Conservation (phyloP, 139 green algal genomes). For the Microglena sp. region DNA sequence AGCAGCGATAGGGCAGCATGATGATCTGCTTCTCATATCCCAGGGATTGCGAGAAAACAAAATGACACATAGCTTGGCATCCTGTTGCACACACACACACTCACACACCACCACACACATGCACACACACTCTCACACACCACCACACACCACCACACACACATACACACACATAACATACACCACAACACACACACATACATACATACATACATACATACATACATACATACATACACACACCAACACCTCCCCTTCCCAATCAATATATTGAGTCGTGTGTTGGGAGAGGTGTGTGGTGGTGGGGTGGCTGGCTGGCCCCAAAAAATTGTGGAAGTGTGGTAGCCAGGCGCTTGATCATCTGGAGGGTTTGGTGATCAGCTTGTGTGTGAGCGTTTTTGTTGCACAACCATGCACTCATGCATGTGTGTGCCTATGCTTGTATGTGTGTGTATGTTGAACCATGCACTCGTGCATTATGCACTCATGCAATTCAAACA, state of each 20-base stretch:
- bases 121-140: not conserved
- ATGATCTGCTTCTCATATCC: too few species aligned
- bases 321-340: not conserved
- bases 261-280: too few species aligned
- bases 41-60: too few species aligned
- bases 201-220: constrained; percentile 6
- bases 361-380: constrained; percentile 5
- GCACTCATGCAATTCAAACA: too few species aligned
- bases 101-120: not conserved
- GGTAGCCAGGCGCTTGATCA: constrained; percentile 80
- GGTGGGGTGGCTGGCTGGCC: not conserved
- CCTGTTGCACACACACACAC: not conserved
- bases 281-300: too few species aligned
- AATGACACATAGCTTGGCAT: not conserved
- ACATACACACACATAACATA: not conserved
- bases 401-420: not conserved
- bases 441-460: constrained; percentile 4
- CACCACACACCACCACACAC: not conserved
- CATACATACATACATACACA: not conserved
- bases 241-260: constrained; percentile 6
- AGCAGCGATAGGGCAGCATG: not conserved
- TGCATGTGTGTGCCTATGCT: constrained; percentile 4
- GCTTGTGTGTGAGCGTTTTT: not conserved
- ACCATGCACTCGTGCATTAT: not conserved
- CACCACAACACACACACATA: constrained; percentile 10